Evolutionary conservation across 345 rosid genomes (phyloP), one percentile per base, ranked within the genome.

Genomic region (Gossypium turneri): DNA sequence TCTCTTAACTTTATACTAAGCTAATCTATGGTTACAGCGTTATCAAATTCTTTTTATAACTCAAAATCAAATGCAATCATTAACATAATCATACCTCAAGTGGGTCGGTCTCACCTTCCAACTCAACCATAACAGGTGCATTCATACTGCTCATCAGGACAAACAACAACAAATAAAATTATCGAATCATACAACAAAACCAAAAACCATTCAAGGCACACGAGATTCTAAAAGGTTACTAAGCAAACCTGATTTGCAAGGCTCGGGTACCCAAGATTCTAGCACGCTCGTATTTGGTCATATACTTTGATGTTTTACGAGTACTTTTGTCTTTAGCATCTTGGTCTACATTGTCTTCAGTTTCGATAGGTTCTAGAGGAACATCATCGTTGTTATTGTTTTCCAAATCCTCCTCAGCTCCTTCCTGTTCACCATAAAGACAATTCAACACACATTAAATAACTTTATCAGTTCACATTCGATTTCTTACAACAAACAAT

Each of bases 71-170:
- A 53, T 1, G 20, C 38, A 29, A 16, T 9, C 12, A 60, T 27
- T 4, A 34, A 44, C 74, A 44, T 15, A 68, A 59, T 17, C 57
- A 50, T 70, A 94, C 94, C 97, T 92, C 97, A 12, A 92, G 93
- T 5, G 97, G 97, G 57, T 92, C 97, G n/a, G 94, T 90, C 80
- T 92, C 97, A 0, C 95, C 95, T 81, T 94, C 95, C 78, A 94
- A 80, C 88, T 90, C 90, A 19, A 92, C 98, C 97, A 92, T 94
- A 15, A 94, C 93, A 27, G 97, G 98, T 45, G 97, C 97, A 87
- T 94, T 91, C 97, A 94, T 88, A 81, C 95, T 90, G 91, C 79
- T 68, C 81, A 73, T 68, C 81, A 74, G 45, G 81, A 74, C 68
- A 56, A 4, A 63, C 64, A 73, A 67, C 11, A 56, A 19, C 11